Evolutionary conservation across 1,139 yeast genomes (phyloP).

Genomic region (Yamadazyma taylorii): DNA sequence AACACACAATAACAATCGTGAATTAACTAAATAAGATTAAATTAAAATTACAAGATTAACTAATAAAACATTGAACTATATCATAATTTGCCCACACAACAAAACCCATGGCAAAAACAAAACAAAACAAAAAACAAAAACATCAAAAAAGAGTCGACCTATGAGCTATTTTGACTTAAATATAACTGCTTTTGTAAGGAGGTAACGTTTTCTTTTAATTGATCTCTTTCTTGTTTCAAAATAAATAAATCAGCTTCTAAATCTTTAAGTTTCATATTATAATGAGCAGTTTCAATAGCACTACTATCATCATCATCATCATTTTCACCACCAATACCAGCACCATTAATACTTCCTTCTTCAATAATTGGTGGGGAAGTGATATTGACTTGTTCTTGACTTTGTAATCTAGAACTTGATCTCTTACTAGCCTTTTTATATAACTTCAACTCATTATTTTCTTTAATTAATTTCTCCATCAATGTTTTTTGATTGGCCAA

Average conservation of each 20-base stretch:
- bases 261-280: constrained; percentile 75
- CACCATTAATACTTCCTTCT: constrained; percentile 32
- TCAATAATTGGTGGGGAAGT: constrained; percentile 15
- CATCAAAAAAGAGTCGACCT: not conserved
- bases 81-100: too few species aligned
- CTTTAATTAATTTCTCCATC: constrained; percentile 57
- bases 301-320: constrained; percentile 44
- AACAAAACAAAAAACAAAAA: too few species aligned
- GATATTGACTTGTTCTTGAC: constrained; percentile 16
- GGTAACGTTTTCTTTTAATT: constrained; percentile 64
- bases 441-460: constrained; percentile 67
- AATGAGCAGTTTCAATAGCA: constrained; percentile 62
- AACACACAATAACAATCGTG: not conserved
- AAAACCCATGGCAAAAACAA: too few species aligned
- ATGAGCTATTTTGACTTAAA: constrained; percentile 20
- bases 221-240: constrained; percentile 81
- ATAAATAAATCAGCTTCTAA: constrained; percentile 82
- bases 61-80: too few species aligned
- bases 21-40: not conserved
- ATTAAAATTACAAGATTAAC: constrained; percentile 2
- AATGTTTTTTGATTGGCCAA: constrained; percentile 57
- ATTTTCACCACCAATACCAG: constrained; percentile 44
- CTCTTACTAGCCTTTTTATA: constrained; percentile 46
- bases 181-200: constrained; percentile 58
- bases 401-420: constrained; percentile 24